phyloP scores from a whole-genome alignment of 2,329 filamentous ascomycete genomes.

The Xylariaceae sp. region DNA sequence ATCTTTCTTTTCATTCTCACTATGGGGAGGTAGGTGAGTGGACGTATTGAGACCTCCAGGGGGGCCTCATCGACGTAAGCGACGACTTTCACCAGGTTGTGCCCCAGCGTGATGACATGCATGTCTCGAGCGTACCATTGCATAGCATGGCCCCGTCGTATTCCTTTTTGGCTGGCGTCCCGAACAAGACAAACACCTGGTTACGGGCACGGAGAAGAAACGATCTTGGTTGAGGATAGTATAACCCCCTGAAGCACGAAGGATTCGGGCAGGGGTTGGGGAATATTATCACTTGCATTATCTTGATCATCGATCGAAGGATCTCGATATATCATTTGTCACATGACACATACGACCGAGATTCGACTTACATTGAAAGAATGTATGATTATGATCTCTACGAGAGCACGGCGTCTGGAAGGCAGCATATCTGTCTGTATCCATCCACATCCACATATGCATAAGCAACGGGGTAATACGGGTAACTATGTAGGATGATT shows the following conservation, averaged over 20 bases:
- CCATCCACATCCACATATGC: not conserved
- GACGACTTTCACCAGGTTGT: not conserved
- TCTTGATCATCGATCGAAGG: constrained; percentile 7
- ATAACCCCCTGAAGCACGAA: not conserved
- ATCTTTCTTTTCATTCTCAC: not conserved
- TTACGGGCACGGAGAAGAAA: not conserved
- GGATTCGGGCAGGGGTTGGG: not conserved
- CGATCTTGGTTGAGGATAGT: too few relatives aligned
- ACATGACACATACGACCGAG: not conserved
- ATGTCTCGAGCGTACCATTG: not conserved
- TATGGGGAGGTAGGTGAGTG: not conserved
- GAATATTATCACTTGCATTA: constrained; percentile 2
- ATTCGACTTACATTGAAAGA: not conserved
- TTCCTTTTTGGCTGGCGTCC: not conserved
- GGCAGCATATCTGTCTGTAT: not conserved
- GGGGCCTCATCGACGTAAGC: not conserved
- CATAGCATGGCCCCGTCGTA: not conserved
- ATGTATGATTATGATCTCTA: not conserved
- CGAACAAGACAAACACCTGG: not conserved
- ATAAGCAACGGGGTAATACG: not conserved
- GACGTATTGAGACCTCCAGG: too few relatives aligned
- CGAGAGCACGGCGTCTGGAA: too few relatives aligned
- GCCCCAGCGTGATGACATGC: not conserved
- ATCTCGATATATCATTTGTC: constrained; percentile 4
- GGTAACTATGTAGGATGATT: not conserved